Evolutionary conservation across 257 asterid genomes (phyloP), one percentile per base, ranked within the genome.

Genomic region (Mitragyna speciosa): DNA sequence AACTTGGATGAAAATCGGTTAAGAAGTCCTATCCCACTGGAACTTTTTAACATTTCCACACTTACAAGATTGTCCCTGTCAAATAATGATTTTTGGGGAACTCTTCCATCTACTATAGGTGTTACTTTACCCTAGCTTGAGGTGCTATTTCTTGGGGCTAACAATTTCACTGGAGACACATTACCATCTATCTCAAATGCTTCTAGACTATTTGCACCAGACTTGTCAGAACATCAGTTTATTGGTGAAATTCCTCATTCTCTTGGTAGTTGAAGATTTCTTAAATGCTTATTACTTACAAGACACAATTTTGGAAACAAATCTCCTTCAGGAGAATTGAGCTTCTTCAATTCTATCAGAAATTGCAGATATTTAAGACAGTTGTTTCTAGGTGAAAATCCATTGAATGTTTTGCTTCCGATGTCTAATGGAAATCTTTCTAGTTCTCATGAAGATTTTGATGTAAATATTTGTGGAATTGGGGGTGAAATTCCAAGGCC

Each of bases 161-260:
- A 82, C 52, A 67, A 67, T 24, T 47, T 87, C 6, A 77, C 61
- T 30, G 87, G 85, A 7, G 15, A 15, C 43, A 33, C 82, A 70
- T 82, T 85, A 36, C 39, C 70, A 28, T 81, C 86, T 43, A 77
- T 85, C 65, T 84, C 79, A 68, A 86, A 78, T 78, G 73, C 78
- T 65, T 82, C 85, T 11, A 43, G 66, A 63, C 75, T 84, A 0
- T 52, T 66, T 41, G 12, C 47, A 16, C 72, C 81, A 2, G 74
- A 56, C 58, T 64, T 84, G 0, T 48, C 45, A 9, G 30, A 0
- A 0, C 81, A 84, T 54, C 7, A 43, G 26, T 72, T 84, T 41
- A 67, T 78, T 5, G 85, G 87, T 64, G 73, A 75, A 17, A 58
- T 84, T 51, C 87, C 87, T 7, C 45, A 28, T 30, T 78, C 76